phyloP scores from a whole-genome alignment of 345 rosid species.

The Turritis glabra region DNA sequence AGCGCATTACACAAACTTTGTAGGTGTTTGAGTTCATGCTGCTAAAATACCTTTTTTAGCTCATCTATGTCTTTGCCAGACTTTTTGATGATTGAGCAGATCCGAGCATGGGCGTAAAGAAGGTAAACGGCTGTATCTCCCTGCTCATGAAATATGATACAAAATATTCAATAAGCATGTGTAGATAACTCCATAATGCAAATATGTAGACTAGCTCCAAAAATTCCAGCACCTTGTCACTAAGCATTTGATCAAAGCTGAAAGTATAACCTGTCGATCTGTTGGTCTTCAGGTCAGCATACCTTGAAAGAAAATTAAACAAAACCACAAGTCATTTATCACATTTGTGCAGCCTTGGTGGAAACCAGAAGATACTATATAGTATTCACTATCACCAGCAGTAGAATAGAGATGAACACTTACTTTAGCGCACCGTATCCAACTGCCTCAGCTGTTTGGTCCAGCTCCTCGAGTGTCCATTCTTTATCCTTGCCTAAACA shows the following conservation, averaged over 20 bases:
- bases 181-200: neutral
- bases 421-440: constrained; percentile 90
- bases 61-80: constrained; percentile 73
- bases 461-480: constrained; percentile 75
- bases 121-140: constrained; percentile 90
- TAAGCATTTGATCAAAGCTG: constrained; percentile 77
- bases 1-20: neutral
- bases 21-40: neutral
- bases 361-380: neutral
- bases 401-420: constrained; percentile 29
- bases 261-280: constrained; percentile 60
- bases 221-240: constrained; percentile 60
- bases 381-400: neutral
- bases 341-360: neutral
- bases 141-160: constrained; percentile 43
- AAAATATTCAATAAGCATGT: neutral
- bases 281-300: constrained; percentile 81
- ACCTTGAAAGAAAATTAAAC: constrained; percentile 45
- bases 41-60: constrained; percentile 61
- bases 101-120: constrained; percentile 88
- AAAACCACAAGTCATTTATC: neutral
- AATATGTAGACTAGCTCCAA: neutral
- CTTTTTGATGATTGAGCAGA: constrained; percentile 82
- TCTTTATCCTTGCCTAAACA: constrained; percentile 66
- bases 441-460: constrained; percentile 78